Evolutionary conservation across 2,329 filamentous ascomycete species (phyloP).

Genomic region (Ustulina deusta): DNA sequence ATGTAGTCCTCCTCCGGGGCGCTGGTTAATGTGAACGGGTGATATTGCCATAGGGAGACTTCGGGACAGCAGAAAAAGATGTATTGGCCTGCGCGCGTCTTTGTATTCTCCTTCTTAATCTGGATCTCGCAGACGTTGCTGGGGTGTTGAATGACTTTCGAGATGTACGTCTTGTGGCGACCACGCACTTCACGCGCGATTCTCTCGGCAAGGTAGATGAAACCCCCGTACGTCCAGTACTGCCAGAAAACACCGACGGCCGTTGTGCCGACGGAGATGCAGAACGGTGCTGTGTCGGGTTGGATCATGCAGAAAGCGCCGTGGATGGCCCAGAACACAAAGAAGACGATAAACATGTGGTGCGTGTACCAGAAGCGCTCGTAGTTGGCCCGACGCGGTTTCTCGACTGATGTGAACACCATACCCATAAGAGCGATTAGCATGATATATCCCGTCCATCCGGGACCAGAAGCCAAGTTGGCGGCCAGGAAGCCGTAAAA

Average conservation of each 20-base stretch:
- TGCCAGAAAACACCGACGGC: constrained; percentile 86
- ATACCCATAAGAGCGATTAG: constrained; percentile 81
- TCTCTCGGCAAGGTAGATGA: constrained; percentile 83
- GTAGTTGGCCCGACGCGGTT: constrained; percentile 82
- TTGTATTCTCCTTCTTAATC: constrained; percentile 90
- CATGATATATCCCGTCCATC: constrained; percentile 91
- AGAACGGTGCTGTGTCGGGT: constrained; percentile 83
- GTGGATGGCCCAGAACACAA: constrained; percentile 91
- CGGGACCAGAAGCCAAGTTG: constrained; percentile 82
- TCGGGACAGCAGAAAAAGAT: constrained; percentile 91
- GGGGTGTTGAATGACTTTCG: constrained; percentile 89
- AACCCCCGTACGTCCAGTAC: constrained; percentile 88
- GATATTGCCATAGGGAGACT: constrained; percentile 88
- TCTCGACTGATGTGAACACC: constrained; percentile 81
- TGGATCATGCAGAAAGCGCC: constrained; percentile 93
- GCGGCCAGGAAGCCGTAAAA: constrained; percentile 82
- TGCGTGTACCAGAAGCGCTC: constrained; percentile 93
- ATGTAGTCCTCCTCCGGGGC: constrained; percentile 92
- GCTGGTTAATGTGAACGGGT: constrained; percentile 87
- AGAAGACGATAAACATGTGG: constrained; percentile 89
- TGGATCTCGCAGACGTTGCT: constrained; percentile 92
- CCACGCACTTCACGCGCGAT: constrained; percentile 83
- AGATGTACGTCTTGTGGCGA: constrained; percentile 85
- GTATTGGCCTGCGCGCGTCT: constrained; percentile 84
- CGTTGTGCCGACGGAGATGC: constrained; percentile 72